Conservation (phyloP, 108 stramenopile genomes). For the Stephanodiscus triporus region DNA sequence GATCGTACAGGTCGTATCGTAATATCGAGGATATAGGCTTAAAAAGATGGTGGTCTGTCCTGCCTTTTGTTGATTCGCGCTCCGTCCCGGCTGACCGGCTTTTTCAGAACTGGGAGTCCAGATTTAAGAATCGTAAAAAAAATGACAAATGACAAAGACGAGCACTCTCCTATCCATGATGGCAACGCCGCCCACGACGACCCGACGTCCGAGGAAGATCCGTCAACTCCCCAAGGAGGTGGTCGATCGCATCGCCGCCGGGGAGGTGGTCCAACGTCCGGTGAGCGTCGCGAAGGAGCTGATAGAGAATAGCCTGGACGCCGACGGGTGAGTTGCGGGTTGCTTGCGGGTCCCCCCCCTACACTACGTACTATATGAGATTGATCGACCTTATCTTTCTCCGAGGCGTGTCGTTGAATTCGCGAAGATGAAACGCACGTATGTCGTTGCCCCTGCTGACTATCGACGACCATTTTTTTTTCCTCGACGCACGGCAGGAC, state of each 20-base stretch:
- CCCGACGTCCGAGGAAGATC: background rate
- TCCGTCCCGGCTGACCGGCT: no score
- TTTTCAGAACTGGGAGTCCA: no score
- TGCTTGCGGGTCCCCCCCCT: conserved; percentile 1
- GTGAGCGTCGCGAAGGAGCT: conserved; percentile 96
- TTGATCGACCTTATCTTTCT: background rate
- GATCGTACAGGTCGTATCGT: no score
- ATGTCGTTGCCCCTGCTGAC: background rate
- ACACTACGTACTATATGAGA: no score
- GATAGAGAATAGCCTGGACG: conserved; percentile 97
- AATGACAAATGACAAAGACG: no score
- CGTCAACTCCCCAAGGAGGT: conserved; percentile 48
- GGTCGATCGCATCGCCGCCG: conserved; percentile 97
- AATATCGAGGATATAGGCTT: no score
- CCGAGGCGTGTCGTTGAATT: background rate
- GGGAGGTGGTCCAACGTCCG: conserved; percentile 98
- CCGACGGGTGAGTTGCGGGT: conserved; percentile 75
- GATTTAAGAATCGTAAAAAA: no score
- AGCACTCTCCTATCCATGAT: background rate
- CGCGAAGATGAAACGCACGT: no score
- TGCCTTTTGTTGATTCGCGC: no score
- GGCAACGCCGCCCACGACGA: background rate
- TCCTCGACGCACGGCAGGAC: no score
- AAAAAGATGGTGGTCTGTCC: no score
- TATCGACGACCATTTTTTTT: no score